Percentiles rank a stretch among this genome's conserved stretches.
Conservation (phyloP, 441 rosid genomes). For the Corymbia calophylla region DNA sequence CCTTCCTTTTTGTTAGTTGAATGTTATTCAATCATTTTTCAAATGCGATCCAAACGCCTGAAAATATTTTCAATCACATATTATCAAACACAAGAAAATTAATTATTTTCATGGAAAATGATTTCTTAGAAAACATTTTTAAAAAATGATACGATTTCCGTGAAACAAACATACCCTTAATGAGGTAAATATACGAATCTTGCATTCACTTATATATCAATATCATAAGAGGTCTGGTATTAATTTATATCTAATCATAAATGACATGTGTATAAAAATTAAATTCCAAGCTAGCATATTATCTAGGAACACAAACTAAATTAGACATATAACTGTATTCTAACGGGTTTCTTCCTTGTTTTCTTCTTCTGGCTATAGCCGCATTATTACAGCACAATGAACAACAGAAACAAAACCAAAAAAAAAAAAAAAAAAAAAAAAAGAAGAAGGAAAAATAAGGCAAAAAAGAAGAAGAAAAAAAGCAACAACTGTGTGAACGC, state of each 20-base stretch:
- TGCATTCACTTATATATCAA: not conserved
- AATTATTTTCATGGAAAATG: too few species aligned
- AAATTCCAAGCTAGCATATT: not conserved
- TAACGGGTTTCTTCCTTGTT: not conserved
- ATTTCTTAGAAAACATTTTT: too few species aligned
- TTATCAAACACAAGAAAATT: too few species aligned
- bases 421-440: not conserved
- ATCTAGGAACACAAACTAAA: not conserved
- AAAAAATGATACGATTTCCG: too few species aligned
- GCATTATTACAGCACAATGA: not conserved
- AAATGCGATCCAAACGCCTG: too few species aligned
- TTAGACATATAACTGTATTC: not conserved
- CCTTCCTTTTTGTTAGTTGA: too few species aligned
- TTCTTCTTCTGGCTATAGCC: not conserved
- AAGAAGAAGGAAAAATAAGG: not conserved
- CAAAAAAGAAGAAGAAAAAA: not conserved
- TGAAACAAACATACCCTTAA: too few species aligned
- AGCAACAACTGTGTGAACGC: not conserved
- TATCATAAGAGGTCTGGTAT: not conserved
- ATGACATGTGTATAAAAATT: not conserved
- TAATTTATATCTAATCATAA: not conserved
- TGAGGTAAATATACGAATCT: rapidly evolving
- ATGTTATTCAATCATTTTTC: too few species aligned
- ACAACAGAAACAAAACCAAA: not conserved
- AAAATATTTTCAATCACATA: too few species aligned